Percentiles rank a stretch among this genome's conserved stretches.
These are phyloP conservation scores for Coniochaeta ligniaria DNA, from an alignment of 2,329 filamentous ascomycete species.

Conservation along the genomic window DNA sequence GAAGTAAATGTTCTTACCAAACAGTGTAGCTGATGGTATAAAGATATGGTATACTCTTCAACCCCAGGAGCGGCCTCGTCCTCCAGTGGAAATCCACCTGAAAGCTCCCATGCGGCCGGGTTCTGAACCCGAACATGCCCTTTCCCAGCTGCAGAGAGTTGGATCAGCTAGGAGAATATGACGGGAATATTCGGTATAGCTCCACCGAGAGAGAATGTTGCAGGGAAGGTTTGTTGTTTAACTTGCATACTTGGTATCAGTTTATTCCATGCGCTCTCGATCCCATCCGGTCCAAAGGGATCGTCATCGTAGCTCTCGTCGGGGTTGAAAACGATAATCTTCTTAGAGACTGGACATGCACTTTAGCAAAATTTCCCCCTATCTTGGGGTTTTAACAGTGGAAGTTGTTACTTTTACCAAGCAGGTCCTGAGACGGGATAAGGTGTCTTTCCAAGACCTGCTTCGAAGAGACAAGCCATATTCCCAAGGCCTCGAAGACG, in stretches of 20 bases:
- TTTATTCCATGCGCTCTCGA: conserved; percentile 7
- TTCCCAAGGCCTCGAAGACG: not conserved
- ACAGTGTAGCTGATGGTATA: conserved; percentile 13
- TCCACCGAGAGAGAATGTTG: not conserved
- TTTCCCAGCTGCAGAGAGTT: conserved; percentile 7
- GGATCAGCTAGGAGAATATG: not conserved
- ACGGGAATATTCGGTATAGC: not conserved
- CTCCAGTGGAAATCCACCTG: conserved; percentile 9
- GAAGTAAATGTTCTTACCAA: conserved; percentile 6
- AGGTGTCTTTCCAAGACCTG: conserved; percentile 1
- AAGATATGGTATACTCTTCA: conserved; percentile 12
- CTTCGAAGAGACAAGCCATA: not conserved
- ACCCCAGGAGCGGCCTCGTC: not conserved
- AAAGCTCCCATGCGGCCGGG: conserved; percentile 5
- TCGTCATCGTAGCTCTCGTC: conserved; percentile 9
- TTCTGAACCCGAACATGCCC: conserved; percentile 10
- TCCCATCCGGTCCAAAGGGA: conserved; percentile 9
- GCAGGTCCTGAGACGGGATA: conserved; percentile 5
- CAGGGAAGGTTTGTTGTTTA: not conserved
- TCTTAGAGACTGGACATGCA: conserved; percentile 5
- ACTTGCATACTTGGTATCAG: conserved; percentile 7
- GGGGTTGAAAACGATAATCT: conserved; percentile 7
- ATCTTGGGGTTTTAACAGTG: not conserved
- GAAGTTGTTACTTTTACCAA: conserved; percentile 4
- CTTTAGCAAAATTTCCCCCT: not conserved